These are phyloP conservation scores for Talaromyces sp. DNA, from an alignment of 2,329 filamentous ascomycete genomes.

Conservation along the genomic window DNA sequence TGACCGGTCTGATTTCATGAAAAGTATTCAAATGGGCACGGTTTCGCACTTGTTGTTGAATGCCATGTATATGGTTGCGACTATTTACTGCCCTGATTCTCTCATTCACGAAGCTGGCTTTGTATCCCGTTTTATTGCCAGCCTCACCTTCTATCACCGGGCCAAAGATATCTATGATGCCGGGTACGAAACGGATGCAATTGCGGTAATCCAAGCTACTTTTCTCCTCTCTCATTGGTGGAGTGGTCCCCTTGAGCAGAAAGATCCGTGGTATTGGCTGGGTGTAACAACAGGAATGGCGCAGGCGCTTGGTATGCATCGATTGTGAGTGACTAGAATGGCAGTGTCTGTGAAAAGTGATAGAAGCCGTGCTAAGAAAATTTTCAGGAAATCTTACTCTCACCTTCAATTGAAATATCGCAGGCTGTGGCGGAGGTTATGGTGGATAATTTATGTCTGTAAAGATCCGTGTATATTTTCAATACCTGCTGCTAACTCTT, in stretches of 20 bases:
- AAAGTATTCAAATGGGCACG: slow-evolving; percentile 10
- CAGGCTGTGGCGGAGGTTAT: slow-evolving; percentile 17
- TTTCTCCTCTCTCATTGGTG: slow-evolving; percentile 24
- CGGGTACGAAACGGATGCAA: slow-evolving; percentile 21
- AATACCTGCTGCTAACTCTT: slow-evolving; percentile 1
- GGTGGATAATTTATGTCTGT: slow-evolving; percentile 18
- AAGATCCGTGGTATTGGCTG: slow-evolving; percentile 24
- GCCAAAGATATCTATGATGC: slow-evolving; percentile 24
- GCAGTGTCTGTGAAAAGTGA: not conserved
- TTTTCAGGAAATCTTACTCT: slow-evolving; percentile 14
- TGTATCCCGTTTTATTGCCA: slow-evolving; percentile 17
- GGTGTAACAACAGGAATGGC: slow-evolving; percentile 20
- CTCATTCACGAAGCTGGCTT: slow-evolving; percentile 18
- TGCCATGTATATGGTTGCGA: slow-evolving; percentile 17
- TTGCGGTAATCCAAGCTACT: slow-evolving; percentile 17
- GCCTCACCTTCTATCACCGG: slow-evolving; percentile 19
- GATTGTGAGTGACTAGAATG: slow-evolving; percentile 14
- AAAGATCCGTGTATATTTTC: not conserved
- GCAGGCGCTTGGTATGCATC: slow-evolving; percentile 21
- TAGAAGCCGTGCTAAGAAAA: not conserved
- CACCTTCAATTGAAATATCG: slow-evolving; percentile 11
- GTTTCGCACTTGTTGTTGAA: slow-evolving; percentile 19
- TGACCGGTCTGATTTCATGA: slow-evolving; percentile 16
- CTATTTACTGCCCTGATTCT: slow-evolving; percentile 17
- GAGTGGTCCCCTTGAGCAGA: slow-evolving; percentile 21